These are phyloP conservation scores for Candida xyloterini DNA, from an alignment of 805 yeast species.

Conservation along the genomic window DNA sequence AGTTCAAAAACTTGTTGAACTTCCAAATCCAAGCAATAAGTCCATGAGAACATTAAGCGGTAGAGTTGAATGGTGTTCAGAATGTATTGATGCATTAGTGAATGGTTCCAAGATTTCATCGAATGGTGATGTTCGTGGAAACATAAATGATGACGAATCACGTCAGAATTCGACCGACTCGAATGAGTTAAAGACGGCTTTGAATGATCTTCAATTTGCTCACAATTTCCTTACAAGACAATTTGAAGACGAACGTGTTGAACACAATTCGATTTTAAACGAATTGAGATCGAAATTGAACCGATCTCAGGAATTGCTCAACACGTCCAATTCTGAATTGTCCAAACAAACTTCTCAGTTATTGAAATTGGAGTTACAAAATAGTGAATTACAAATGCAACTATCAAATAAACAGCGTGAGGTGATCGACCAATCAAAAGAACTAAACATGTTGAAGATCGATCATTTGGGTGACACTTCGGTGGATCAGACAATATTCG, in stretches of 20 bases:
- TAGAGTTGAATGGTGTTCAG: constrained; percentile 31
- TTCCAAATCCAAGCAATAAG: constrained; percentile 35
- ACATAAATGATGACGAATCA: constrained; percentile 3
- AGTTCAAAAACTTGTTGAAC: constrained; percentile 38
- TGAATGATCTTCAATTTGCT: constrained; percentile 67
- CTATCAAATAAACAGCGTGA: constrained; percentile 38
- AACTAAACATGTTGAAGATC: constrained; percentile 41
- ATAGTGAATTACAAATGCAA: constrained; percentile 32
- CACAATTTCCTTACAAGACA: constrained; percentile 67
- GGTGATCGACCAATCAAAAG: constrained; percentile 41
- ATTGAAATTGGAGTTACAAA: constrained; percentile 35
- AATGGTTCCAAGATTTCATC: constrained; percentile 12
- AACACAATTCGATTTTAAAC: constrained; percentile 50
- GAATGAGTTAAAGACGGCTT: constrained; percentile 43
- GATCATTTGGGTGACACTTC: constrained; percentile 41
- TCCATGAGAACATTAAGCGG: constrained; percentile 23
- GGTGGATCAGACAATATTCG: constrained; percentile 12
- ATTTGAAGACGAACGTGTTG: constrained; percentile 61
- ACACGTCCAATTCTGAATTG: constrained; percentile 37
- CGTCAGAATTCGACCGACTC: constrained; percentile 1
- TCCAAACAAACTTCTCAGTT: constrained; percentile 36
- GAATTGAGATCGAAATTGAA: constrained; percentile 49
- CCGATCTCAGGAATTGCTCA: constrained; percentile 49
- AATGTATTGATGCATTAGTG: constrained; percentile 25
- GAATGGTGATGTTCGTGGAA: constrained; percentile 1